A percentile compares a stretch with the other conserved stretches of the same genome.
Conservation (phyloP, 1,284 basidiomycete genomes). For the Malassezia yamatoensis region DNA sequence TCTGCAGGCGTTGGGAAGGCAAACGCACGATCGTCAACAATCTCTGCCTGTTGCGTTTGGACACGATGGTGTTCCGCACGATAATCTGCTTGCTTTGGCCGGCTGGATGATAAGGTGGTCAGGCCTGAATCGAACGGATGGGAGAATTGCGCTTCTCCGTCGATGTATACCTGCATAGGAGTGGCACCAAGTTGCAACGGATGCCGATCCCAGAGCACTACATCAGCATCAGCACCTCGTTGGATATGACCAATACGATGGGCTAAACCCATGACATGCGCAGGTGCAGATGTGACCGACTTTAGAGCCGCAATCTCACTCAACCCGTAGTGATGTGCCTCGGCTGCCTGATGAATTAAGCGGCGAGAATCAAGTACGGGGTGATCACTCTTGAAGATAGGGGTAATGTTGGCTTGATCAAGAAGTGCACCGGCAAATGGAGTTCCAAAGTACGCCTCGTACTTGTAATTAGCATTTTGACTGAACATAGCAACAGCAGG, state of each 20-base stretch:
- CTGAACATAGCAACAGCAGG: constrained; percentile 69
- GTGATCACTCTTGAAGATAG: constrained; percentile 62
- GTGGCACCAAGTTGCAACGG: constrained; percentile 58
- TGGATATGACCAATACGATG: constrained; percentile 70
- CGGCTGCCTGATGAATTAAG: constrained; percentile 73
- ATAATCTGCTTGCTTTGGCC: constrained; percentile 19
- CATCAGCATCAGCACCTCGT: constrained; percentile 56
- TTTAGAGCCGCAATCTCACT: constrained; percentile 56
- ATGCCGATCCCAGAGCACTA: constrained; percentile 83
- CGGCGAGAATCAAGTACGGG: constrained; percentile 65
- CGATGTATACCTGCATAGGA: constrained; percentile 57
- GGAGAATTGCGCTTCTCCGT: constrained; percentile 52
- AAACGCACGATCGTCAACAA: constrained; percentile 21
- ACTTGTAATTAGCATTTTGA: constrained; percentile 65
- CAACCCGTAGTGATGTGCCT: constrained; percentile 64
- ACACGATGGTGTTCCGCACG: constrained; percentile 24
- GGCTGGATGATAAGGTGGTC: background rate
- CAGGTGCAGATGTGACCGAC: constrained; percentile 68
- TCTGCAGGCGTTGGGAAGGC: constrained; percentile 26
- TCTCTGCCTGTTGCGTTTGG: constrained; percentile 17
- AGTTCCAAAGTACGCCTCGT: constrained; percentile 71
- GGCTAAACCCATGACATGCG: constrained; percentile 63
- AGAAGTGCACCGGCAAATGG: constrained; percentile 75
- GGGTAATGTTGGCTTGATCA: constrained; percentile 59
- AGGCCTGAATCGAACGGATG: background rate